Conservation (phyloP, 176 grass and related monocot species). For the Aegilops speltoides region DNA sequence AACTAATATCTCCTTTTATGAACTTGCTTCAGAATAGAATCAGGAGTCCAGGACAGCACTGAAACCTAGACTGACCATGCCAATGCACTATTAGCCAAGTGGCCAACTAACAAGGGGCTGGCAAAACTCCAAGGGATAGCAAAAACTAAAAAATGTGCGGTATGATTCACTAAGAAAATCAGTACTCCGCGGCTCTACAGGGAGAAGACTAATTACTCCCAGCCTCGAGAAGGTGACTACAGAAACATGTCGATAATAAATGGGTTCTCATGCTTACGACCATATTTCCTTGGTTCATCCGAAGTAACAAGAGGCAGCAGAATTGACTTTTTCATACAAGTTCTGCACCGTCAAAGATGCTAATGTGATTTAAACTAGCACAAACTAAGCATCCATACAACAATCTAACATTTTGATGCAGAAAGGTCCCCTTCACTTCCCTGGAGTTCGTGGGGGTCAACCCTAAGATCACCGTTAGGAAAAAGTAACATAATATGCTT, state of each 20-base stretch:
- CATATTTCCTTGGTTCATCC: not conserved
- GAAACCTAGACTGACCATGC: not conserved
- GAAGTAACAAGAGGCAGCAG: not conserved
- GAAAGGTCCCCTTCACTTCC: not conserved
- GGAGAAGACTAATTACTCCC: not conserved
- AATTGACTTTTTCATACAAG: not conserved
- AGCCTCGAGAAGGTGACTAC: not conserved
- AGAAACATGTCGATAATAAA: conserved; percentile 1
- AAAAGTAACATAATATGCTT: not conserved
- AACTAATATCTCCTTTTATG: not conserved
- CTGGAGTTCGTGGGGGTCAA: not conserved
- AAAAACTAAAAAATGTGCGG: not conserved
- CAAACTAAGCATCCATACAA: not conserved
- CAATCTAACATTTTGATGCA: not conserved
- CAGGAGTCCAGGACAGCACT: not conserved
- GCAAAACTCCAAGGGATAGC: not conserved
- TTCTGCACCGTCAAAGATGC: not conserved
- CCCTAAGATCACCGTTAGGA: not conserved
- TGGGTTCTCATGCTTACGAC: not conserved
- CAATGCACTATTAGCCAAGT: conserved; percentile 1
- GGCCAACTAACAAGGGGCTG: not conserved
- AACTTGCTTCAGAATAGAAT: not conserved
- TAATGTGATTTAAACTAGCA: conserved; percentile 7
- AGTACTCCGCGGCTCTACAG: not conserved
- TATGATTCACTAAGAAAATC: not conserved